Evolutionary conservation across 176 grass and related monocot species (phyloP).

Genomic region (Triticum aestivum): DNA sequence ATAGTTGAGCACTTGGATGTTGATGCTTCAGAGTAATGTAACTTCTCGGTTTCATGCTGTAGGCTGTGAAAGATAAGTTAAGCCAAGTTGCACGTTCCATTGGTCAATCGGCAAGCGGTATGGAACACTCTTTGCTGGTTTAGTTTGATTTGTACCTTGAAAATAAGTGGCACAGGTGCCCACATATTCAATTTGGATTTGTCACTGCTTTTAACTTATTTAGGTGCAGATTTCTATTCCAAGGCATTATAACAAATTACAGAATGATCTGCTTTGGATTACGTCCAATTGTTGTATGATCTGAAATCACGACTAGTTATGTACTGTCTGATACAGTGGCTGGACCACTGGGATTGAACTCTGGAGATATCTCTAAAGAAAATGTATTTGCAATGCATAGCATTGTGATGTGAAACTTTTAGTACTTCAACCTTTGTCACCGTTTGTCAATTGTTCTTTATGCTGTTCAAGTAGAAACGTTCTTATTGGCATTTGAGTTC

Average conservation of each 20-base stretch:
- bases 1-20: constrained; percentile 15
- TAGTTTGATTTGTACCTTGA: neutral
- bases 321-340: neutral
- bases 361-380: neutral
- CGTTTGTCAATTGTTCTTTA: constrained; percentile 2
- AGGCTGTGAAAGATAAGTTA: constrained; percentile 89
- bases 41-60: constrained; percentile 38
- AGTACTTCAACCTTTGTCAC: neutral
- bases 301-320: neutral
- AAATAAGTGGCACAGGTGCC: neutral
- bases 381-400: constrained; percentile 16
- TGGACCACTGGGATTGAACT: neutral
- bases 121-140: constrained; percentile 2
- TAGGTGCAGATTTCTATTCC: neutral
- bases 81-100: constrained; percentile 86
- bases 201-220: neutral
- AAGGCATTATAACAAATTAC: neutral
- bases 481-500: constrained; percentile 16
- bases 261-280: neutral
- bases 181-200: neutral
- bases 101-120: constrained; percentile 64
- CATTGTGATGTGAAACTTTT: neutral
- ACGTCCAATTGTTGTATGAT: neutral
- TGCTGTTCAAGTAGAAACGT: constrained; percentile 7
- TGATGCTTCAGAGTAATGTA: constrained; percentile 20